Evolutionary conservation across 169 alveolate species (phyloP).

Genomic region (Cryptosporidium canis): DNA sequence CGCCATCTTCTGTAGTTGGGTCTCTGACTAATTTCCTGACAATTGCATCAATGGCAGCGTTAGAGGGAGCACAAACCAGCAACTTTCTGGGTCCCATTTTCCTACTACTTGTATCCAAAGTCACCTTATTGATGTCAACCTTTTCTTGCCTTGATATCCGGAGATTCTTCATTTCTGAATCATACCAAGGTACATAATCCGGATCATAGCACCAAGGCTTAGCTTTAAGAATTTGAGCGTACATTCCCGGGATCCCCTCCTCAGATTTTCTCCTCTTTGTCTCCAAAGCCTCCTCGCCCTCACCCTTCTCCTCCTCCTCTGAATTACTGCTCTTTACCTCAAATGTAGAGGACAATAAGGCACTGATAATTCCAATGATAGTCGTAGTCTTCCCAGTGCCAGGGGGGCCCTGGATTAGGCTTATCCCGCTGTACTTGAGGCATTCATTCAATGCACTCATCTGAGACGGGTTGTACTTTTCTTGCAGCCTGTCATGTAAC

Average conservation of each 20-base stretch:
- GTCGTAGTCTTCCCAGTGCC: slow-evolving; percentile 99
- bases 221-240: not conserved
- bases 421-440: slow-evolving; percentile 84
- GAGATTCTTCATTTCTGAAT: slow-evolving; percentile 17
- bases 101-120: slow-evolving; percentile 41
- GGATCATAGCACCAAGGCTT: slow-evolving; percentile 62
- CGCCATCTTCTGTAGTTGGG: slow-evolving; percentile 81
- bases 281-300: not conserved
- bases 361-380: slow-evolving; percentile 90
- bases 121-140: slow-evolving; percentile 16
- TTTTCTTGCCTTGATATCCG: not conserved
- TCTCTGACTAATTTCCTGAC: slow-evolving; percentile 85
- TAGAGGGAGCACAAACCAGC: slow-evolving; percentile 98
- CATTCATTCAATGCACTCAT: slow-evolving; percentile 58
- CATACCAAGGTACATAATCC: slow-evolving; percentile 70
- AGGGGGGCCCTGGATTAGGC: slow-evolving; percentile 97
- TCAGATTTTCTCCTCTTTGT: not conserved
- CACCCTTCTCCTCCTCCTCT: not conserved
- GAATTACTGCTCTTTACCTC: not conserved
- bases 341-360: slow-evolving; percentile 75
- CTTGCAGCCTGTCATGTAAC: slow-evolving; percentile 1
- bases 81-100: slow-evolving; percentile 76
- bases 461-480: slow-evolving; percentile 46
- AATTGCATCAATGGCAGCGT: slow-evolving; percentile 99
- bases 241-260: not conserved